Percentiles rank a stretch among this genome's conserved stretches.
Evolutionary conservation across 1,284 basidiomycete genomes (phyloP).

Genomic region (Pterulicium gracile): DNA sequence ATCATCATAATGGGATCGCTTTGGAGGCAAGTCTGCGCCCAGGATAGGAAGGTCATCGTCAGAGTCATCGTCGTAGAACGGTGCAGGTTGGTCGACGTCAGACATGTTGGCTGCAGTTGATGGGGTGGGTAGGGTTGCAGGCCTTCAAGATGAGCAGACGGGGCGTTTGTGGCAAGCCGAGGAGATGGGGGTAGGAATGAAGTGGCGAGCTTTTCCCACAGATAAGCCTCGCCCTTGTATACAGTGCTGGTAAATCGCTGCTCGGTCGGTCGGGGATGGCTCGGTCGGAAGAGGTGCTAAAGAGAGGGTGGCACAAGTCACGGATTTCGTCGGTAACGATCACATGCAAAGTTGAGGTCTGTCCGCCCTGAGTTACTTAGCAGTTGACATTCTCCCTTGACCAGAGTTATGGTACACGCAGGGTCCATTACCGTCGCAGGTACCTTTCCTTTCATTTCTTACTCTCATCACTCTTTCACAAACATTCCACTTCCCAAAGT

Average conservation of each 20-base stretch:
- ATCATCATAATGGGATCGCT: slow-evolving; percentile 23
- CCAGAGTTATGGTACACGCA: slow-evolving; percentile 58
- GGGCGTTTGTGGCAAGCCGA: too few relatives aligned
- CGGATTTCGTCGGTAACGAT: too few relatives aligned
- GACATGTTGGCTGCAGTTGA: background rate
- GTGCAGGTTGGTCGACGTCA: background rate
- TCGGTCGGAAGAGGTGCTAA: too few relatives aligned
- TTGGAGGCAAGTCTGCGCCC: slow-evolving; percentile 16
- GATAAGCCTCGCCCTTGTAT: too few relatives aligned
- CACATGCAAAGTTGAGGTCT: background rate
- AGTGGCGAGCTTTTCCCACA: too few relatives aligned
- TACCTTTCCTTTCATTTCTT: slow-evolving; percentile 21
- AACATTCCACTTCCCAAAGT: slow-evolving; percentile 38
- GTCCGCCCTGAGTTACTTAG: too few relatives aligned
- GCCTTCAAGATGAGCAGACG: too few relatives aligned
- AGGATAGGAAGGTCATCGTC: background rate
- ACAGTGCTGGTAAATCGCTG: too few relatives aligned
- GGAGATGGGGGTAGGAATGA: too few relatives aligned
- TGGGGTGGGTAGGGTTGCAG: too few relatives aligned
- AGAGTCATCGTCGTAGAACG: background rate
- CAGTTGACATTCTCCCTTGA: slow-evolving; percentile 5
- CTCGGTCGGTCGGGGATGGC: too few relatives aligned
- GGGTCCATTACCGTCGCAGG: slow-evolving; percentile 84
- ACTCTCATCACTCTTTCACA: slow-evolving; percentile 3
- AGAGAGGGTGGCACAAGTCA: too few relatives aligned